A percentile compares a stretch with the other conserved stretches of the same genome.
Evolutionary conservation across 768 basidiomycete species (phyloP).

Genomic region (Gloeophyllum trabeum): DNA sequence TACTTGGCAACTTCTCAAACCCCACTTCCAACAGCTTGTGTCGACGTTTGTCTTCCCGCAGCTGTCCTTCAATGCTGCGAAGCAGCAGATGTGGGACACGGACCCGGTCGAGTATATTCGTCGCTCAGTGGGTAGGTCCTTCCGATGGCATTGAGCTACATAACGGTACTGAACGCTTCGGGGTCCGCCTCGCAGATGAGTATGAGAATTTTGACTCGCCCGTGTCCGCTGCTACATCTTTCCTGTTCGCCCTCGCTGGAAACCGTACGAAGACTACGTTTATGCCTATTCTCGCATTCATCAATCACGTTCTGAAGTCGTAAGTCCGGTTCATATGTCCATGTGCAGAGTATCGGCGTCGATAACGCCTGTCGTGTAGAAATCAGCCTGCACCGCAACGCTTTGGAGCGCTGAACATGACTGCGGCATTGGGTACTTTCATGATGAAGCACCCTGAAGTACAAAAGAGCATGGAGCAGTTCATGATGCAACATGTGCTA

Average conservation of each 20-base stretch:
- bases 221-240: constrained; percentile 67
- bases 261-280: constrained; percentile 78
- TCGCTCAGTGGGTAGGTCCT: constrained; percentile 50
- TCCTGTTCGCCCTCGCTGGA: constrained; percentile 67
- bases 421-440: constrained; percentile 60
- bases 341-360: not conserved
- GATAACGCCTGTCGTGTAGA: constrained; percentile 10
- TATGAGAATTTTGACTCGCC: constrained; percentile 72
- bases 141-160: not conserved
- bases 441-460: constrained; percentile 83
- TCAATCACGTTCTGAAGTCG: constrained; percentile 64
- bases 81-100: constrained; percentile 61
- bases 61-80: constrained; percentile 62
- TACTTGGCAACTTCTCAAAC: constrained; percentile 84
- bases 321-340: too few species aligned
- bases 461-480: constrained; percentile 64
- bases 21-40: constrained; percentile 71
- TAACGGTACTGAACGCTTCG: not conserved
- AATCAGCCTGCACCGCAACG: constrained; percentile 48
- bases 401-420: constrained; percentile 82
- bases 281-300: constrained; percentile 66
- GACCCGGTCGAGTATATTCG: constrained; percentile 82
- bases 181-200: constrained; percentile 47
- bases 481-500: constrained; percentile 62
- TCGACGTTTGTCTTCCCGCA: constrained; percentile 80